Conservation (phyloP, 164 flowering plant genomes). For the Cinnamomum chago region DNA sequence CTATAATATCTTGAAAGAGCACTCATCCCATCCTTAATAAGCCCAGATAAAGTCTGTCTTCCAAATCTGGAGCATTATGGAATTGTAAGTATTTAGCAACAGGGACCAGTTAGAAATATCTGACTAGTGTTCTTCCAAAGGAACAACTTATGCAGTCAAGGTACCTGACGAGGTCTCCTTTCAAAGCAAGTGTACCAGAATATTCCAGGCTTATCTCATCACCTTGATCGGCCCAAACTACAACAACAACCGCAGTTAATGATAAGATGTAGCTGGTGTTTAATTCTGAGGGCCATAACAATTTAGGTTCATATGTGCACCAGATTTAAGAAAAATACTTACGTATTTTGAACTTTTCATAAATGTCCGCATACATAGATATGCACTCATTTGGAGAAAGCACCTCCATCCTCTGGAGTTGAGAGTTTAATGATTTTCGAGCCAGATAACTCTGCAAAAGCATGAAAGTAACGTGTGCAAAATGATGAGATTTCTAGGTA, state of each 20-base stretch:
- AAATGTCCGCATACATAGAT: constrained; percentile 51
- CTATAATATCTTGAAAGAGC: constrained; percentile 84
- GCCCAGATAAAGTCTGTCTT: constrained; percentile 73
- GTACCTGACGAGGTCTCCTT: constrained; percentile 87
- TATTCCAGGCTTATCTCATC: constrained; percentile 96
- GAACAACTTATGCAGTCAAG: background rate
- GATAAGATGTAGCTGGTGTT: background rate
- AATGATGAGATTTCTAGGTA: background rate
- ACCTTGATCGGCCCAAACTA: constrained; percentile 96
- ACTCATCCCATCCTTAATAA: constrained; percentile 88
- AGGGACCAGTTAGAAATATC: background rate
- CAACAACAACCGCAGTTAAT: background rate
- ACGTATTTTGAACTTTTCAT: constrained; percentile 67
- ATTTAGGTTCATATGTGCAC: background rate
- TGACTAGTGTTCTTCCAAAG: background rate
- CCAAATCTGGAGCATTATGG: constrained; percentile 60
- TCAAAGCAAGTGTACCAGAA: constrained; percentile 90
- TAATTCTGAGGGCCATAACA: background rate
- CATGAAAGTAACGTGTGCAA: background rate
- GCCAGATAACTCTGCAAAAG: constrained; percentile 66
- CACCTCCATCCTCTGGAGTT: constrained; percentile 62
- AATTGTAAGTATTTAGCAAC: constrained; percentile 2
- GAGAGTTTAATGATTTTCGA: constrained; percentile 54
- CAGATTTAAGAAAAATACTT: constrained; percentile 18
- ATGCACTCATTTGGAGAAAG: constrained; percentile 52